Evolutionary conservation across 768 basidiomycete species (phyloP).

Genomic region (Suillus weaverae): DNA sequence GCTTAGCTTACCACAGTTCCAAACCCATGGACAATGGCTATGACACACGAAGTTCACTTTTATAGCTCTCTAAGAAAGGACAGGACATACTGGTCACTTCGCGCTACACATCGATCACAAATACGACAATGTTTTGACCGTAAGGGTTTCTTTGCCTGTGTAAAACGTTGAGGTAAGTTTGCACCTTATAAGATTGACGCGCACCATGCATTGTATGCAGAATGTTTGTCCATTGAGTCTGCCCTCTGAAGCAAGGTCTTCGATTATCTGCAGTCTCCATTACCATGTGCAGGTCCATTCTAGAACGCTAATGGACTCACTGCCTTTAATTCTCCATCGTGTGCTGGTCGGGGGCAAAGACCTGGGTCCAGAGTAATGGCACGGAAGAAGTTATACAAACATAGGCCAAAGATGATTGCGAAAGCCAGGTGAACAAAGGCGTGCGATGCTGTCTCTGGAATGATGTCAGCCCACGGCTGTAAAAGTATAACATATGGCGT

Average conservation of each 20-base stretch:
- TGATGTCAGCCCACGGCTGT: neutral
- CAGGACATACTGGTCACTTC: slow-evolving; percentile 85
- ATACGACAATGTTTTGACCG: slow-evolving; percentile 94
- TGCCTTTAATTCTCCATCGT: slow-evolving; percentile 84
- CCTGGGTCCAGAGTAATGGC: slow-evolving; percentile 89
- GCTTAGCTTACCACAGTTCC: slow-evolving; percentile 83
- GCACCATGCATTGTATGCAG: slow-evolving; percentile 92
- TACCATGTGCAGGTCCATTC: neutral
- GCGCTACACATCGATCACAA: slow-evolving; percentile 85
- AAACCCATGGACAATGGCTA: slow-evolving; percentile 98
- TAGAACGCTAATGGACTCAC: slow-evolving; percentile 43
- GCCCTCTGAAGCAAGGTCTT: slow-evolving; percentile 86
- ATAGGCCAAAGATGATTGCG: slow-evolving; percentile 65
- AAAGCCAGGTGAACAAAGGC: slow-evolving; percentile 77
- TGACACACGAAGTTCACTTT: slow-evolving; percentile 7
- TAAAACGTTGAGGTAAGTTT: neutral
- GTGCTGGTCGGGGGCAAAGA: slow-evolving; percentile 74
- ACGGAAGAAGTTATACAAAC: slow-evolving; percentile 89
- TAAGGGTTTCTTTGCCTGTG: slow-evolving; percentile 81
- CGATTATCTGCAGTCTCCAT: slow-evolving; percentile 64
- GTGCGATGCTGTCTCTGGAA: slow-evolving; percentile 72
- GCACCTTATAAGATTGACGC: slow-evolving; percentile 17
- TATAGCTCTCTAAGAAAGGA: neutral
- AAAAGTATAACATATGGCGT: slow-evolving; percentile 23
- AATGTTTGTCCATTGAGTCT: slow-evolving; percentile 94